Evolutionary conservation across 1,284 basidiomycete genomes (phyloP).

Genomic region (Melampsora abietis-canadensis): DNA sequence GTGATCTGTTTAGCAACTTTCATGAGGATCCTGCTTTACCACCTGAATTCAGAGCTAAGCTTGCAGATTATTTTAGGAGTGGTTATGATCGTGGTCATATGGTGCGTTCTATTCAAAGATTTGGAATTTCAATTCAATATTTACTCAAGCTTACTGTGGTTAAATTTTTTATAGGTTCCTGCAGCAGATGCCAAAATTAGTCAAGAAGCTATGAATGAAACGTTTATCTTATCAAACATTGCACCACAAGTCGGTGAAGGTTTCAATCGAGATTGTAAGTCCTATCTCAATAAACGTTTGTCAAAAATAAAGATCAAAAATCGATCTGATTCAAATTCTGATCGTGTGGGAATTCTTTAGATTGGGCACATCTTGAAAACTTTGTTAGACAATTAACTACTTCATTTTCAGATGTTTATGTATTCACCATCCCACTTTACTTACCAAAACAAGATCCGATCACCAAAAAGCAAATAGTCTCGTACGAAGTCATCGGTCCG

Average conservation of each 20-base stretch:
- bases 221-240: constrained; percentile 90
- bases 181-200: constrained; percentile 95
- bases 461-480: constrained; percentile 73
- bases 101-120: constrained; percentile 54
- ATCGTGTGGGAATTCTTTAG: not conserved
- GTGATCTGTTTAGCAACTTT: constrained; percentile 58
- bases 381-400: constrained; percentile 86
- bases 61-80: constrained; percentile 83
- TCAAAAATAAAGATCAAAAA: not conserved
- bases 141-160: not conserved
- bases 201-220: constrained; percentile 84
- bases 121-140: no score
- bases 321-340: not conserved
- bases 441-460: constrained; percentile 77
- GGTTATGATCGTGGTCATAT: constrained; percentile 98
- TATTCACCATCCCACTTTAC: constrained; percentile 97
- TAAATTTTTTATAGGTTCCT: constrained; percentile 56
- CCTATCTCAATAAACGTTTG: not conserved
- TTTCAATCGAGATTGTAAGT: constrained; percentile 84
- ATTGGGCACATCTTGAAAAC: constrained; percentile 91
- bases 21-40: constrained; percentile 79
- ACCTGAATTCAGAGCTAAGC: constrained; percentile 71
- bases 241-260: constrained; percentile 96
- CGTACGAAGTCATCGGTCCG: constrained; percentile 34
- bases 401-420: constrained; percentile 86